Evolutionary conservation across 305 asterid genomes (phyloP).

Genomic region (Fraxinus greggii): DNA sequence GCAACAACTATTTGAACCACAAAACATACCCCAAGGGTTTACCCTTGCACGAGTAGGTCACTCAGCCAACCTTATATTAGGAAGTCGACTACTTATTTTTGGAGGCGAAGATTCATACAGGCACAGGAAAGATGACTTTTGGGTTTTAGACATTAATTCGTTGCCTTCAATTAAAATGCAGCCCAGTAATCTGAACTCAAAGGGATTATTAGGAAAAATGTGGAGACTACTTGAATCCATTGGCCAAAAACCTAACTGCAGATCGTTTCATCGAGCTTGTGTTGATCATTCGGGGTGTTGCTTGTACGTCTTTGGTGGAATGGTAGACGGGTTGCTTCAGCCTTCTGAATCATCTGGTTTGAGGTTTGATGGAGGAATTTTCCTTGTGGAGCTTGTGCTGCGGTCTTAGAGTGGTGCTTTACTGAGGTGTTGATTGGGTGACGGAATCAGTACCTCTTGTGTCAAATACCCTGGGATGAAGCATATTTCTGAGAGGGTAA

Average conservation of each 20-base stretch:
- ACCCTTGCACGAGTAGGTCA: slow-evolving; percentile 89
- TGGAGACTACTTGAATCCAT: slow-evolving; percentile 61
- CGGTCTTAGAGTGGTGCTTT: slow-evolving; percentile 24
- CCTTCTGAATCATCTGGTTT: slow-evolving; percentile 63
- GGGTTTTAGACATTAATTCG: slow-evolving; percentile 70
- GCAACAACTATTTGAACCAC: slow-evolving; percentile 50
- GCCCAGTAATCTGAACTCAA: slow-evolving; percentile 20
- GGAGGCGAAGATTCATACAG: slow-evolving; percentile 90
- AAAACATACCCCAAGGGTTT: slow-evolving; percentile 56
- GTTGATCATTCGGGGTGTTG: slow-evolving; percentile 68
- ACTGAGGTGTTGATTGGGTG: background rate
- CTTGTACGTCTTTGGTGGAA: slow-evolving; percentile 81
- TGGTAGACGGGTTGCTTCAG: slow-evolving; percentile 72
- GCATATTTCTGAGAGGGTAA: background rate
- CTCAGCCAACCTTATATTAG: slow-evolving; percentile 76
- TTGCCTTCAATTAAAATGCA: slow-evolving; percentile 29
- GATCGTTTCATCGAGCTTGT: slow-evolving; percentile 93
- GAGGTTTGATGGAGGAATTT: slow-evolving; percentile 71
- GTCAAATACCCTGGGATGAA: background rate
- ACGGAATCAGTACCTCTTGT: background rate
- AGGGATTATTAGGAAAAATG: slow-evolving; percentile 37
- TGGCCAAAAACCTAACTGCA: slow-evolving; percentile 60
- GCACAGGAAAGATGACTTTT: slow-evolving; percentile 72
- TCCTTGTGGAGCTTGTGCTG: slow-evolving; percentile 61
- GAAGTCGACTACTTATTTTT: slow-evolving; percentile 66